Evolutionary conservation across 345 rosid genomes (phyloP), one percentile per base, ranked within the genome.

Genomic region (Heritiera littoralis): DNA sequence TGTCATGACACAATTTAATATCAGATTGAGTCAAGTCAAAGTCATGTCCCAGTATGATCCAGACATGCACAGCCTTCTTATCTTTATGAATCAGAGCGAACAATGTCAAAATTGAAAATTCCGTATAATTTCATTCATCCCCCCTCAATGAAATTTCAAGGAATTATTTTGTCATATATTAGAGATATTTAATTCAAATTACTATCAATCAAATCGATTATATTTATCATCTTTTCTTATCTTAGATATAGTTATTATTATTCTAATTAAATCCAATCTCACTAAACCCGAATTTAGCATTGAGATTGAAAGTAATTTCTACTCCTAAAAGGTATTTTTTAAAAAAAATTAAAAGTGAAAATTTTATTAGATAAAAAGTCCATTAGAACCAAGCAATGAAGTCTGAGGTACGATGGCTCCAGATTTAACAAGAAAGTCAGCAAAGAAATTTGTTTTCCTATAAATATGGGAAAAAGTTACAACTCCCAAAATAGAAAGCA

Each of bases 61-160:
- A 67, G 40, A 40, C 10, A 45, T 0, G 6, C 35, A 30, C 14
- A 35, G 8, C 45, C n/a, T 14, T 15, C 38, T 45, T 43, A 11
- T 79, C 48, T 35, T 30, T 43, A 60, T 81, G 82, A 83, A 79
- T 75, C 74, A 71, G 79, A 77, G 28, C 74, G 77, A 74, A 79
- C 52, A 48, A 79, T 55, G 80, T 80, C 85, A 48, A 65, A 52
- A 28, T 38, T 80, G 84, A 48, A 65, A 52, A 28, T 38, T 56
- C 71, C 66, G 7, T n/a, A n/a, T 48, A 64, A 32, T 64, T 64
- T 9, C 9, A 8, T 64, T 32, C 7, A 78, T 32, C 46, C 32
- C 43, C 67, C 60, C 28, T 60, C 70, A 43, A 49, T 64, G 79
- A 63, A 74, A 74, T 41, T 72, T 51, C 40, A 40, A 2, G 7